These are phyloP conservation scores for Psilocybe azurescens DNA, from an alignment of 768 basidiomycete species.

Conservation along the genomic window DNA sequence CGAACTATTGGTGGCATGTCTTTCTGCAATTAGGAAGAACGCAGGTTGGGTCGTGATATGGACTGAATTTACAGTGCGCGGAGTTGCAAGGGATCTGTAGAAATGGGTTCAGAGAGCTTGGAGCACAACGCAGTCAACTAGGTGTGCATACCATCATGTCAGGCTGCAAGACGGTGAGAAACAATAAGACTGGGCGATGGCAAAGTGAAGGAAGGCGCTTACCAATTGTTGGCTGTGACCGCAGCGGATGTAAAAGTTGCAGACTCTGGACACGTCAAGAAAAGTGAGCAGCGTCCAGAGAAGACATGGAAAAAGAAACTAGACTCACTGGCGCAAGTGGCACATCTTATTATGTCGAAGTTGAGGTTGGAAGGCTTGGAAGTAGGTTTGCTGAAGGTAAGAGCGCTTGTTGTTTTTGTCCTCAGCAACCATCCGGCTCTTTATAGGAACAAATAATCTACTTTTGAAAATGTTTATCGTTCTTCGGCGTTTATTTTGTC, in stretches of 20 bases:
- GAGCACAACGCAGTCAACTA: not conserved
- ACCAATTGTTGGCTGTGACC: conserved; percentile 39
- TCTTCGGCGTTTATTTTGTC: too few species aligned
- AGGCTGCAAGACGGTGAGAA: conserved; percentile 25
- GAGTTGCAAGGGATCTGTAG: conserved; percentile 52
- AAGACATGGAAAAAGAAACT: conserved; percentile 9
- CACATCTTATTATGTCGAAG: conserved; percentile 43
- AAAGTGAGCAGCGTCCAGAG: conserved; percentile 2
- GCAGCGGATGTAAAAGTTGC: conserved; percentile 53
- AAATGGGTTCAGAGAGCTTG: not conserved
- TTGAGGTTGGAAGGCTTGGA: too few species aligned
- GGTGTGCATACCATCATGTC: conserved; percentile 31
- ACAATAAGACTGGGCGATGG: not conserved
- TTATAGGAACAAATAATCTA: too few species aligned
- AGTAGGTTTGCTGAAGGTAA: too few species aligned
- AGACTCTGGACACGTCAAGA: conserved; percentile 41
- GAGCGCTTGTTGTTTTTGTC: too few species aligned
- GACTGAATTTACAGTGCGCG: conserved; percentile 58
- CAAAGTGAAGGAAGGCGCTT: not conserved
- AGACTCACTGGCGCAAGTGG: conserved; percentile 55
- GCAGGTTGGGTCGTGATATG: conserved; percentile 51
- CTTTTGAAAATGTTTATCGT: too few species aligned
- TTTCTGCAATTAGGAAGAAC: conserved; percentile 45
- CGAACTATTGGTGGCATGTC: conserved; percentile 32
- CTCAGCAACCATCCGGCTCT: too few species aligned